Evolutionary conservation across 2,329 filamentous ascomycete genomes (phyloP), one percentile per base, ranked within the genome.

Genomic region (Botrytis porri): DNA sequence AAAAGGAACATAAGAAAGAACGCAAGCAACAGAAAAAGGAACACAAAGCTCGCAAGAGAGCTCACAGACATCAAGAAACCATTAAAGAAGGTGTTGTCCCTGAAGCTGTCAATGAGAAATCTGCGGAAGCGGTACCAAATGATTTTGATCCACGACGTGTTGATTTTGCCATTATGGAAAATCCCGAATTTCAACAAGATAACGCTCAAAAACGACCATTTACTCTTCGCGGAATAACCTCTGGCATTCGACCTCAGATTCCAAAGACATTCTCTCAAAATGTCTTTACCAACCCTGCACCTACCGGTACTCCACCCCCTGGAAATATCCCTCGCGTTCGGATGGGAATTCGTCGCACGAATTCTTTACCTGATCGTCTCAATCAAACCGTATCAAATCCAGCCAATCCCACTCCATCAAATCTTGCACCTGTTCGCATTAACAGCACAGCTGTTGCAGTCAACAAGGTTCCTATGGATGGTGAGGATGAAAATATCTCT

Each of bases 281-380:
- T 18, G 91, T 94, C 73, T 94, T 95, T 77, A 84, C 84, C 0
- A 82, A 82, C 2, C 73, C 80, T 10, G 79, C 79, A 7, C 78
- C 83, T 5, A 75, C 82, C 14, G 45, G 66, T 25, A 73, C 75
- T 14, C 75, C 75, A 62, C 57, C 72, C 12, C 67, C 75, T 43
- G 85, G 87, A 3, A 84, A 85, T 18, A 84, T 89, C 61, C 88
- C 88, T 9, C 85, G 86, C 43, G 86, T 90, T 73, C 85, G 87
- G 60, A 88, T 88, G 76, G 88, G 88, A n/a, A 89, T 93, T 70
- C 90, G 91, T 72, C 87, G 92, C 71, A 93, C 92, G 32, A 93
- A 88, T 80, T 94, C 92, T 0, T 85, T 94, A 3, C 92, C 92
- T 0, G 91, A 92, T 77, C 87, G 90, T 29, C 85, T 93, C 14